Conservation (phyloP, 106 monocot genomes). For the Triglochin maritima region DNA sequence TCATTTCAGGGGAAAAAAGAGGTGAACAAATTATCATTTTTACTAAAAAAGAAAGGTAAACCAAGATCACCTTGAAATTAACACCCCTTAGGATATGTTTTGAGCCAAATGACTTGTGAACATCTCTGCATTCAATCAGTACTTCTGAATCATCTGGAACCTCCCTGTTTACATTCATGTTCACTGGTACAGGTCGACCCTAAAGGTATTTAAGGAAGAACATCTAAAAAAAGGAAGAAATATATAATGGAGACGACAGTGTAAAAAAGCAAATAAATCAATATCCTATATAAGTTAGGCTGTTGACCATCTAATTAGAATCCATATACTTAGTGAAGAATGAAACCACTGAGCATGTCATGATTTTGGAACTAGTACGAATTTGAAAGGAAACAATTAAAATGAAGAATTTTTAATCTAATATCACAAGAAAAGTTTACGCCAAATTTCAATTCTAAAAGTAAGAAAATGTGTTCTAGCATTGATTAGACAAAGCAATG, state of each 20-base stretch:
- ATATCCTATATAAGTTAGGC: not conserved
- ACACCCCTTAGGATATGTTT: constrained; percentile 81
- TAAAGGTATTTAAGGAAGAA: constrained; percentile 12
- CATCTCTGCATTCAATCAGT: constrained; percentile 85
- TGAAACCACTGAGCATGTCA: not conserved
- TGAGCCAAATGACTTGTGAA: constrained; percentile 86
- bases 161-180: constrained; percentile 13
- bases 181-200: constrained; percentile 28
- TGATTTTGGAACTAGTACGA: not conserved
- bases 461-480: too few species aligned
- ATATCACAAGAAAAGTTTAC: too few species aligned
- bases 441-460: too few species aligned
- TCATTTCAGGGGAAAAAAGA: too few species aligned
- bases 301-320: not conserved
- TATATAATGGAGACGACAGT: not conserved
- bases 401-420: too few species aligned
- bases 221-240: not conserved
- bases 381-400: not conserved
- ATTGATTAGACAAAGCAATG: too few species aligned
- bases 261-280: not conserved
- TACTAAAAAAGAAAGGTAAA: too few species aligned
- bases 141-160: constrained; percentile 29
- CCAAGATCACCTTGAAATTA: constrained; percentile 67
- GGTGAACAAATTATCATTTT: too few species aligned
- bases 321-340: not conserved